Conservation (phyloP, 306 rosid genomes). For the Gleditsia sinensis region DNA sequence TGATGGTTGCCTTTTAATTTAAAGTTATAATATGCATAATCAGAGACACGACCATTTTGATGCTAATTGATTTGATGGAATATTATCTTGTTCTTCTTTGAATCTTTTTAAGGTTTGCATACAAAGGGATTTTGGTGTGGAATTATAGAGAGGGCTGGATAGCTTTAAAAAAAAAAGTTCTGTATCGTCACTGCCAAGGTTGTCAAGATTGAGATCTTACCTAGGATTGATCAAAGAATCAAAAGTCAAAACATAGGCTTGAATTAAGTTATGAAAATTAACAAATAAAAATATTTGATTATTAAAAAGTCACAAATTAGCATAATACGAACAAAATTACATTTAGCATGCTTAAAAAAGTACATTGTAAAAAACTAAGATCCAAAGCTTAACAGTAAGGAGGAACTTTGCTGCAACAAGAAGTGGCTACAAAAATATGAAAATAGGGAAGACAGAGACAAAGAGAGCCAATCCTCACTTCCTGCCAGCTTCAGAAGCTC, state of each 20-base stretch:
- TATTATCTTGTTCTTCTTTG: neutral
- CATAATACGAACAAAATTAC: no score
- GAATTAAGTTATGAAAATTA: no score
- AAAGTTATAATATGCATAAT: neutral
- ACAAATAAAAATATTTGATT: no score
- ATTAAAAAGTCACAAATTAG: no score
- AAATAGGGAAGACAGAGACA: no score
- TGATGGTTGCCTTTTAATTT: conserved; percentile 6
- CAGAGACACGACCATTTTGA: conserved; percentile 1
- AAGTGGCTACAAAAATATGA: no score
- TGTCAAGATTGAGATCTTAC: neutral
- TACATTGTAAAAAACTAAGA: no score
- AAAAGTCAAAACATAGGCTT: neutral
- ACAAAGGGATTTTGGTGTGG: conserved; percentile 1
- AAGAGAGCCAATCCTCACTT: no score
- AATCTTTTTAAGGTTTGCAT: conserved; percentile 17
- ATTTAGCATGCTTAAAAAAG: no score
- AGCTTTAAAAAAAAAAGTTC: neutral
- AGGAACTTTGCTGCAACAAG: no score
- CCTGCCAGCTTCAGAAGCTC: no score
- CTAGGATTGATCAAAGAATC: neutral
- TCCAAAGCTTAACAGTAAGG: no score
- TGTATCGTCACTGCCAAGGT: neutral
- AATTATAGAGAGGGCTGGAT: neutral
- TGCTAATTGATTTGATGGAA: conserved; percentile 17